Percentiles rank a stretch among this genome's conserved stretches.
phyloP scores from a whole-genome alignment of 2,329 filamentous ascomycete species.

The Fusarium nematophilum region DNA sequence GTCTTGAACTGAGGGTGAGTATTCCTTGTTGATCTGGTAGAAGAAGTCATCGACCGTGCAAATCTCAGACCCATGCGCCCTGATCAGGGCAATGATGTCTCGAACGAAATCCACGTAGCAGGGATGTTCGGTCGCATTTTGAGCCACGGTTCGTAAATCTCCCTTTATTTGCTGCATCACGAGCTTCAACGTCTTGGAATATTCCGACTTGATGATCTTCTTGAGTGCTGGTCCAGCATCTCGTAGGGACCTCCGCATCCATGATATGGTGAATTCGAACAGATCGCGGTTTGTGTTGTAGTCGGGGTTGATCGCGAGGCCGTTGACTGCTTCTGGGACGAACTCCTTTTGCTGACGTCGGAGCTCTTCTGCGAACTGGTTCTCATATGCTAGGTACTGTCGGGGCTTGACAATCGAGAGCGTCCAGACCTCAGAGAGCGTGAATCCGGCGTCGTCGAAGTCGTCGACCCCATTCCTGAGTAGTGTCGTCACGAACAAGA shows the following conservation, averaged over 20 bases:
- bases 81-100: slow-evolving; percentile 63
- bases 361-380: slow-evolving; percentile 60
- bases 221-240: slow-evolving; percentile 50
- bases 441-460: slow-evolving; percentile 58
- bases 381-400: slow-evolving; percentile 59
- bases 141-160: slow-evolving; percentile 56
- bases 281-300: slow-evolving; percentile 62
- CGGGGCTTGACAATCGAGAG: slow-evolving; percentile 63
- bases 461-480: slow-evolving; percentile 60
- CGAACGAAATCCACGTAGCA: slow-evolving; percentile 64
- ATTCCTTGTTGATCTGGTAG: slow-evolving; percentile 66
- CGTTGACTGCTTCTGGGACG: slow-evolving; percentile 53
- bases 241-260: slow-evolving; percentile 62
- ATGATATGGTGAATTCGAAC: slow-evolving; percentile 60
- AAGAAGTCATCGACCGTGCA: slow-evolving; percentile 67
- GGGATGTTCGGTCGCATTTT: slow-evolving; percentile 55
- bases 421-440: slow-evolving; percentile 64
- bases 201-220: slow-evolving; percentile 54
- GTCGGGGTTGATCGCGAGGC: slow-evolving; percentile 53
- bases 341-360: slow-evolving; percentile 56
- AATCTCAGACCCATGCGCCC: slow-evolving; percentile 64
- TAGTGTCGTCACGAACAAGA: slow-evolving; percentile 64
- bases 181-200: slow-evolving; percentile 55
- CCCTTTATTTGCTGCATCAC: slow-evolving; percentile 66
- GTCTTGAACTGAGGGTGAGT: slow-evolving; percentile 66